Percentiles rank a stretch among this genome's conserved stretches.
phyloP scores from a whole-genome alignment of 2,329 filamentous ascomycete species.

The Phialocephala subalpina region DNA sequence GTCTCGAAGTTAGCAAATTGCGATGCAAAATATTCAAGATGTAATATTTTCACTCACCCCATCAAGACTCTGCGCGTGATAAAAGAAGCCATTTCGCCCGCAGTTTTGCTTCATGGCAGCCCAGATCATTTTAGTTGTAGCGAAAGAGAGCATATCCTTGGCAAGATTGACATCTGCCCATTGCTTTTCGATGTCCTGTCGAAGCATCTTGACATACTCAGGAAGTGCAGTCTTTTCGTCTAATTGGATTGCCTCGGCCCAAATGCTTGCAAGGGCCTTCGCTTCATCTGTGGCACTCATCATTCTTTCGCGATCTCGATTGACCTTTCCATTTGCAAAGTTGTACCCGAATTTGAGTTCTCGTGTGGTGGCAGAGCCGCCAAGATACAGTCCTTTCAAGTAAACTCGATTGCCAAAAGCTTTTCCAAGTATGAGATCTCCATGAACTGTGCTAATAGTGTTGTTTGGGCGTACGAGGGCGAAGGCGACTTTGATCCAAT shows the following conservation, averaged over 20 bases:
- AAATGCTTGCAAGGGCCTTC: slow-evolving; percentile 23
- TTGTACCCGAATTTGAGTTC: slow-evolving; percentile 31
- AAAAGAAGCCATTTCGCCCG: slow-evolving; percentile 19
- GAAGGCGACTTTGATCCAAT: slow-evolving; percentile 31
- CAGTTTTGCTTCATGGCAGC: slow-evolving; percentile 22
- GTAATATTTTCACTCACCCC: slow-evolving; percentile 14
- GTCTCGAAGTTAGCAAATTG: slow-evolving; percentile 3
- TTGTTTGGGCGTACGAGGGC: slow-evolving; percentile 23
- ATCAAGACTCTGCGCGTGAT: slow-evolving; percentile 14
- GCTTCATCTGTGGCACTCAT: slow-evolving; percentile 15
- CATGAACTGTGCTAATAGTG: slow-evolving; percentile 16
- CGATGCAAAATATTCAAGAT: background rate
- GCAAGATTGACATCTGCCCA: slow-evolving; percentile 33
- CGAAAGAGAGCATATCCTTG: slow-evolving; percentile 17
- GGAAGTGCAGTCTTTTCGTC: slow-evolving; percentile 12
- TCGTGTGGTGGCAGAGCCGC: background rate
- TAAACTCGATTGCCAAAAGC: slow-evolving; percentile 24
- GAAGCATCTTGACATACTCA: slow-evolving; percentile 34
- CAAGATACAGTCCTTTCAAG: slow-evolving; percentile 32
- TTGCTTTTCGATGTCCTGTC: slow-evolving; percentile 20
- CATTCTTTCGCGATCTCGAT: slow-evolving; percentile 30
- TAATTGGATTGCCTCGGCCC: slow-evolving; percentile 23
- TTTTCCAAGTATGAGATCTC: slow-evolving; percentile 25
- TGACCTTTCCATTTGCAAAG: slow-evolving; percentile 20
- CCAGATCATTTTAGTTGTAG: slow-evolving; percentile 33